Conservation (phyloP, 352 stramenopile genomes). For the Pythium biforme region DNA sequence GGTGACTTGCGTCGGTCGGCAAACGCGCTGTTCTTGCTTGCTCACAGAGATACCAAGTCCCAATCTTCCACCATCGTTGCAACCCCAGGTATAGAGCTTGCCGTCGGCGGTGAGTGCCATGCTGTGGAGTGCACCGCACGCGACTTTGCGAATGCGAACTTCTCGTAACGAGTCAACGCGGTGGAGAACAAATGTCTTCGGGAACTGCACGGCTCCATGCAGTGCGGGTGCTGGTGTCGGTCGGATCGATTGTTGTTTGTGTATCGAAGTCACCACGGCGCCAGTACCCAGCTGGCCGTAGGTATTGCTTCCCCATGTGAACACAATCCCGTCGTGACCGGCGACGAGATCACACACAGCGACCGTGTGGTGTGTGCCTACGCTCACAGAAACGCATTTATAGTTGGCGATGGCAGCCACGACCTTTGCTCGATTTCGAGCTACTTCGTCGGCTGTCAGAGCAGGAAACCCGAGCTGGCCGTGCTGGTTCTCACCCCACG, state of each 20-base stretch:
- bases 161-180: constrained; percentile 49
- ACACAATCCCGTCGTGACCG: constrained; percentile 61
- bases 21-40: constrained; percentile 23
- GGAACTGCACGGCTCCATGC: constrained; percentile 30
- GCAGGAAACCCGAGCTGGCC: constrained; percentile 58
- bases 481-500: constrained; percentile 95
- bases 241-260: constrained; percentile 16
- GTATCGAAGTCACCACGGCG: constrained; percentile 6
- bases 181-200: constrained; percentile 55
- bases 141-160: constrained; percentile 70
- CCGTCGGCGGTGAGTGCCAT: constrained; percentile 85
- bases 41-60: constrained; percentile 21
- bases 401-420: constrained; percentile 59
- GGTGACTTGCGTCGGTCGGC: constrained; percentile 34
- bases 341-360: constrained; percentile 68
- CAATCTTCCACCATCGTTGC: constrained; percentile 85
- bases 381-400: constrained; percentile 48
- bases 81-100: constrained; percentile 93
- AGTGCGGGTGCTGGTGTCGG: background rate
- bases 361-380: constrained; percentile 61
- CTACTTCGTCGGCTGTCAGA: constrained; percentile 45
- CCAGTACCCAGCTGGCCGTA: constrained; percentile 60
- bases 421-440: constrained; percentile 51
- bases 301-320: constrained; percentile 75
- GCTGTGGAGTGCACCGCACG: constrained; percentile 90